Evolutionary conservation across 1,284 basidiomycete species (phyloP).

Genomic region (Malassezia caprae): DNA sequence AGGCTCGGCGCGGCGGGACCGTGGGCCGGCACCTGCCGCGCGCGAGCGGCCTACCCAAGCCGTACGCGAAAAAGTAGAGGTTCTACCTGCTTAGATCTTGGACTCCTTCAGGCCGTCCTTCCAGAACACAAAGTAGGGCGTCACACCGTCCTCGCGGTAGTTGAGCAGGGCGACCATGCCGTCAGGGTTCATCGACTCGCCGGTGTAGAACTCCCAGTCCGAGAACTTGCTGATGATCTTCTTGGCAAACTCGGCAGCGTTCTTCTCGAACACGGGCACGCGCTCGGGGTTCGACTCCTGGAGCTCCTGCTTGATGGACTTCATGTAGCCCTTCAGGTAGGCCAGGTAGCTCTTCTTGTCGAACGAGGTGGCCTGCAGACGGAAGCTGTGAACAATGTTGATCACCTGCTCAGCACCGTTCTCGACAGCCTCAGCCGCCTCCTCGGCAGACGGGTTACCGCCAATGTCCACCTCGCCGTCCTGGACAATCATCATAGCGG

Average conservation of each 20-base stretch:
- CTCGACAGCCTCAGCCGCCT: slow-evolving; percentile 70
- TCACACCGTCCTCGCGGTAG: slow-evolving; percentile 55
- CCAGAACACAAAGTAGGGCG: slow-evolving; percentile 57
- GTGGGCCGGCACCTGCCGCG: slow-evolving; percentile 34
- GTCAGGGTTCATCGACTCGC: slow-evolving; percentile 58
- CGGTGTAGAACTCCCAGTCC: slow-evolving; percentile 75
- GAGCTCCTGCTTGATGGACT: slow-evolving; percentile 58
- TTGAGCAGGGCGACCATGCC: slow-evolving; percentile 49
- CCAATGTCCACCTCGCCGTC: slow-evolving; percentile 85
- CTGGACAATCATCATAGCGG: slow-evolving; percentile 64
- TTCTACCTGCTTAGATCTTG: slow-evolving; percentile 37
- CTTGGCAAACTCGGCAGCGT: slow-evolving; percentile 54
- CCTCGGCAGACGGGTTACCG: slow-evolving; percentile 63
- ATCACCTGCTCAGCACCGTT: slow-evolving; percentile 67
- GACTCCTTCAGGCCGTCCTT: slow-evolving; percentile 46
- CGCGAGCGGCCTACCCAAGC: slow-evolving; percentile 19
- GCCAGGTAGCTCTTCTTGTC: slow-evolving; percentile 83
- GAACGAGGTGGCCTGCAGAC: slow-evolving; percentile 70
- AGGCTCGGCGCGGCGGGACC: slow-evolving; percentile 42
- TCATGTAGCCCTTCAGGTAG: slow-evolving; percentile 84
- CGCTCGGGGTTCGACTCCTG: slow-evolving; percentile 58
- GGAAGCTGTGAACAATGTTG: slow-evolving; percentile 87
- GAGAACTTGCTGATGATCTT: slow-evolving; percentile 83
- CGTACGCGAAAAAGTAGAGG: slow-evolving; percentile 23
- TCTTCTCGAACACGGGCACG: slow-evolving; percentile 73